Base-by-base conservation (phyloP, 257 asterid species). In the Primulina huaijiensis region DNA sequence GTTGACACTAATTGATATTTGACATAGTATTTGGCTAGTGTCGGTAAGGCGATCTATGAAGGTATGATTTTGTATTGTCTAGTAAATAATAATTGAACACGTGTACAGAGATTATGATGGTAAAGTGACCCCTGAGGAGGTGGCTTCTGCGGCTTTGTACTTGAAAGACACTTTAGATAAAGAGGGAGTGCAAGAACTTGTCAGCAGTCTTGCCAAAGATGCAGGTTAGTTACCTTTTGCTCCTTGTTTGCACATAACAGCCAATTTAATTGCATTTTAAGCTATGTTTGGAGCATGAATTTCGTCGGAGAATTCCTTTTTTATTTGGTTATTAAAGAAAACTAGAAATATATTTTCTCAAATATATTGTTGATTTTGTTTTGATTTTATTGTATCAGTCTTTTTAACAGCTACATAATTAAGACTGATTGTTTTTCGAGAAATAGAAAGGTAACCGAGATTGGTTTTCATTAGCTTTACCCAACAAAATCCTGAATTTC, bases 71-170 rank as follows among this genome's bases (percentile, higher is more conserved):
- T 43, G 19, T 52, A 65, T 33, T 58, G 17, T 64, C 50, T 27
- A 33, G 62, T 11, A 59, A 40, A 46, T 14, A 38, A 27, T 14
- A 20, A 3, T 23, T 64, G 37, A 27, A 4, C 73, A 53, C 57
- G 16, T 67, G 8, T 77, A 65, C 84, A 89, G 96, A 76, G 97
- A 89, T 76, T 77, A 84, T 78, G 97, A 89, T 76, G 95, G 95
- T 67, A 91, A 91, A 81, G 93, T 89, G 74, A 89, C 90, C 71
- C 85, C 96, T 1, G 97, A 89, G 78, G 96, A 91, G 77, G 87
- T 91, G 68, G 96, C 96, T 65, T 85, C 95, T 61, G 95, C 97
- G 46, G 93, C 95, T 62, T 34, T 71, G 77, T 89, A 87, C 70
- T 84, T 91, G 83, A 91, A 91, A 74, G 84, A 89, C 83, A 87